Evolutionary conservation across 495 filamentous ascomycete genomes (phyloP).

Genomic region (Podospora pseudopauciseta): DNA sequence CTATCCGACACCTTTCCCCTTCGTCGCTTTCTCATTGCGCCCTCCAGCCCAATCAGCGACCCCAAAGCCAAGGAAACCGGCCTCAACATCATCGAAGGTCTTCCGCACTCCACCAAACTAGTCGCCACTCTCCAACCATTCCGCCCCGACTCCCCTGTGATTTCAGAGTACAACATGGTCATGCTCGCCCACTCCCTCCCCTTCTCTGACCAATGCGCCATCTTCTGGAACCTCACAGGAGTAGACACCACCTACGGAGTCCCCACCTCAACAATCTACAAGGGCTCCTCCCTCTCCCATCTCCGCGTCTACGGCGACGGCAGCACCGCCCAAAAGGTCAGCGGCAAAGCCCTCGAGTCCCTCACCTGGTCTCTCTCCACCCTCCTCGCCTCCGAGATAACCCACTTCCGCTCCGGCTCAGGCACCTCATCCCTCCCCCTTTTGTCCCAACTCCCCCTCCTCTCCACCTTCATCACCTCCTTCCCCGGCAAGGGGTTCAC

Average conservation of each 20-base stretch:
- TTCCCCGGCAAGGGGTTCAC: constrained; percentile 2
- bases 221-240: constrained; percentile 29
- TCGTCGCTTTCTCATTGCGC: constrained; percentile 18
- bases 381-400: constrained; percentile 16
- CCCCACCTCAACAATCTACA: neutral
- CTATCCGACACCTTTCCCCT: constrained; percentile 23
- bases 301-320: neutral
- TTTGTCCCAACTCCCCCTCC: constrained; percentile 15
- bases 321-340: neutral
- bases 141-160: neutral
- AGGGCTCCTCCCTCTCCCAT: neutral
- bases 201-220: constrained; percentile 20
- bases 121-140: constrained; percentile 16
- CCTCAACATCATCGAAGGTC: constrained; percentile 21
- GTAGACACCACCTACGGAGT: constrained; percentile 1
- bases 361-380: constrained; percentile 18
- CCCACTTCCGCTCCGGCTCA: constrained; percentile 16
- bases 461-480: constrained; percentile 14
- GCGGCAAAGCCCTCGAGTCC: constrained; percentile 13
- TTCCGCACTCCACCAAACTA: constrained; percentile 22
- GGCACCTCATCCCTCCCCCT: constrained; percentile 6
- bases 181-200: constrained; percentile 22
- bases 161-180: constrained; percentile 23
- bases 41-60: neutral
- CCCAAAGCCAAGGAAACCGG: constrained; percentile 9